Evolutionary conservation across 768 basidiomycete species (phyloP).

Genomic region (Harrya chromipes): DNA sequence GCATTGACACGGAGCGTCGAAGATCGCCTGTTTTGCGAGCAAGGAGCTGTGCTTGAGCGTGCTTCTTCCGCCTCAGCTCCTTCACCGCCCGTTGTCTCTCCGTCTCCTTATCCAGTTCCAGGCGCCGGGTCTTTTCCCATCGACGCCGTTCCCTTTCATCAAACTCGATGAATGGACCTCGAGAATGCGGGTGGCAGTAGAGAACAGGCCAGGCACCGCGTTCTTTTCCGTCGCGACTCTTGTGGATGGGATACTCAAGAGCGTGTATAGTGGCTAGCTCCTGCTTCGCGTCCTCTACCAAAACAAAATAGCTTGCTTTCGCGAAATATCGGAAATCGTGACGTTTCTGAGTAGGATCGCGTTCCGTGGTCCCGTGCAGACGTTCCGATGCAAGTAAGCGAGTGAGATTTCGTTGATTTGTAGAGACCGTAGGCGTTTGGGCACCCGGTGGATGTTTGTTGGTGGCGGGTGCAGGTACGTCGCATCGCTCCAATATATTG

Average conservation of each 20-base stretch:
- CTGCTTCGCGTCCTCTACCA: constrained; percentile 87
- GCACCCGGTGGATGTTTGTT: constrained; percentile 27
- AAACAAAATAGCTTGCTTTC: constrained; percentile 69
- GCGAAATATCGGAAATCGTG: constrained; percentile 88
- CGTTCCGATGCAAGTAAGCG: constrained; percentile 78
- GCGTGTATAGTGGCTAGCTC: constrained; percentile 82
- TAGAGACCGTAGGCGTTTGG: constrained; percentile 29
- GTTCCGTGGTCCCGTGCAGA: constrained; percentile 80
- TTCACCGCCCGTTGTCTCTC: constrained; percentile 26
- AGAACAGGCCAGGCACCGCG: constrained; percentile 80
- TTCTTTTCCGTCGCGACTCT: constrained; percentile 49
- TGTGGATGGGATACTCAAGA: constrained; percentile 70
- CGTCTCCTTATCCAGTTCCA: constrained; percentile 37
- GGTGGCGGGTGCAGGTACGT: constrained; percentile 34
- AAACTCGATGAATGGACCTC: constrained; percentile 73
- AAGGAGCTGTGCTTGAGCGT: constrained; percentile 25
- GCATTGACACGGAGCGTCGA: constrained; percentile 73
- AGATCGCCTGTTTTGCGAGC: constrained; percentile 49
- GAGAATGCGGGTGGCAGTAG: constrained; percentile 68
- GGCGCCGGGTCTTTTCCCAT: constrained; percentile 54
- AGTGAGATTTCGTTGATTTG: constrained; percentile 49
- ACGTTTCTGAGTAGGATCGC: constrained; percentile 85
- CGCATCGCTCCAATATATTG: constrained; percentile 68
- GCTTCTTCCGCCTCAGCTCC: constrained; percentile 29
- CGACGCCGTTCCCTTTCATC: constrained; percentile 70